A percentile compares a stretch with the other conserved stretches of the same genome.
These are phyloP conservation scores for Cyclotella choctawhatcheeana DNA, from an alignment of 108 stramenopile species.

Conservation along the genomic window DNA sequence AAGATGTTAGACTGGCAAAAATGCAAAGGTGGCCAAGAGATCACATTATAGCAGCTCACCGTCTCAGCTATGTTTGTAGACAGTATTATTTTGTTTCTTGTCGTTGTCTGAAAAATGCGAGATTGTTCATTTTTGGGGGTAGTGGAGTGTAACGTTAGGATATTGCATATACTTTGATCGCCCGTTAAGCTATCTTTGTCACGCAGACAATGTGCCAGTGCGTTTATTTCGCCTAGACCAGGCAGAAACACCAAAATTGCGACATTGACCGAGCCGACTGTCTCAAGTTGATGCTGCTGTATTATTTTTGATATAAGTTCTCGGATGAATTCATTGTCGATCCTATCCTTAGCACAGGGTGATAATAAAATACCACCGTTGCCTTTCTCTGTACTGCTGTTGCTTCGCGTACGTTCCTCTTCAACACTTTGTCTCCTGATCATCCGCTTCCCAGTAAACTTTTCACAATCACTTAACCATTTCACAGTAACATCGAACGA, in stretches of 20 bases:
- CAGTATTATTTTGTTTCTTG: constrained; percentile 76
- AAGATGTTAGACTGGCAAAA: neutral
- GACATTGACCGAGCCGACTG: constrained; percentile 26
- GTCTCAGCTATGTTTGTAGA: constrained; percentile 92
- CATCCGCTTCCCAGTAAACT: constrained; percentile 35
- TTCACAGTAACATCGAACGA: constrained; percentile 58
- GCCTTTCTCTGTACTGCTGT: constrained; percentile 7
- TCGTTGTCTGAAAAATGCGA: constrained; percentile 65
- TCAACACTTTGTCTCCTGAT: neutral
- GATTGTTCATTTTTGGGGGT: constrained; percentile 70
- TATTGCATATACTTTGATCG: constrained; percentile 38
- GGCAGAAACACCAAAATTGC: constrained; percentile 93
- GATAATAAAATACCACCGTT: constrained; percentile 34
- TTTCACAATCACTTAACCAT: constrained; percentile 62
- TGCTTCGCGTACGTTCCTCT: neutral
- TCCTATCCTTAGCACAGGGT: constrained; percentile 49
- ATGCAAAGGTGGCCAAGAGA: neutral
- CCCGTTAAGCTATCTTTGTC: constrained; percentile 20
- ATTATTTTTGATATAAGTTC: constrained; percentile 49
- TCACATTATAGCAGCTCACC: neutral
- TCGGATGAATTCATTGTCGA: constrained; percentile 57
- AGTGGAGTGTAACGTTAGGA: constrained; percentile 78
- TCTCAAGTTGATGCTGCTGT: constrained; percentile 35
- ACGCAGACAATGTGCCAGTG: constrained; percentile 39
- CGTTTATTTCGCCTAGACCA: constrained; percentile 79